phyloP scores from a whole-genome alignment of 768 basidiomycete genomes.

The Sistotremastrum suecicum region DNA sequence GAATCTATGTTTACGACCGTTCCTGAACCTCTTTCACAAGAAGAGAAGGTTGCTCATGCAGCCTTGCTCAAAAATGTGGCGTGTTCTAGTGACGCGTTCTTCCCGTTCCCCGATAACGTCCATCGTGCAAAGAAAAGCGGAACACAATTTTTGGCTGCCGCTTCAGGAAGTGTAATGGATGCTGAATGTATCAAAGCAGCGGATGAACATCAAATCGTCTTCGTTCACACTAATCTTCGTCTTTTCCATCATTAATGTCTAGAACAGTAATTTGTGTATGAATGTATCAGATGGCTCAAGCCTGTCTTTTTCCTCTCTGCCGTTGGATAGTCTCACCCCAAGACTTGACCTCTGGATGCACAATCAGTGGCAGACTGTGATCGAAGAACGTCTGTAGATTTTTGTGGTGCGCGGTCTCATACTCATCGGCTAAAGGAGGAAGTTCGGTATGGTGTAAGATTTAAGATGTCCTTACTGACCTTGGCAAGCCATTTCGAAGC shows the following conservation, averaged over 20 bases:
- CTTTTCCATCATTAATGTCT: slow-evolving; percentile 71
- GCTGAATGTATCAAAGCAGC: slow-evolving; percentile 92
- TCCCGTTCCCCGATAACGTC: slow-evolving; percentile 99
- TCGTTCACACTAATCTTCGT: slow-evolving; percentile 76
- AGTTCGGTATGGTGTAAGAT: background rate
- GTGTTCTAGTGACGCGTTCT: slow-evolving; percentile 96
- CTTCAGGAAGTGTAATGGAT: slow-evolving; percentile 95
- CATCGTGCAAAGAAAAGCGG: slow-evolving; percentile 87
- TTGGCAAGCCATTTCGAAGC: slow-evolving; percentile 81
- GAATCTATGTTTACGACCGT: slow-evolving; percentile 68
- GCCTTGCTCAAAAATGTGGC: slow-evolving; percentile 68
- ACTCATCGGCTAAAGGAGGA: slow-evolving; percentile 43
- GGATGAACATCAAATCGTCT: slow-evolving; percentile 84
- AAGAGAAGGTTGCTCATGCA: slow-evolving; percentile 67
- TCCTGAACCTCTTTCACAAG: slow-evolving; percentile 47
- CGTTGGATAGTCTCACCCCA: slow-evolving; percentile 49
- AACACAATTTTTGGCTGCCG: slow-evolving; percentile 82
- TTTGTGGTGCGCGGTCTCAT: slow-evolving; percentile 40
- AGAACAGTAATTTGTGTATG: background rate
- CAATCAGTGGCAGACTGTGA: slow-evolving; percentile 56
- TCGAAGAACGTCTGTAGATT: slow-evolving; percentile 70
- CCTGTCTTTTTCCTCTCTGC: slow-evolving; percentile 27
- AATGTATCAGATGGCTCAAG: slow-evolving; percentile 1
- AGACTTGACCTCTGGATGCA: slow-evolving; percentile 53
- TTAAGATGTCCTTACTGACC: slow-evolving; percentile 23